Evolutionary conservation across 306 rosid genomes (phyloP).

Genomic region (Psophocarpus tetragonolobus): DNA sequence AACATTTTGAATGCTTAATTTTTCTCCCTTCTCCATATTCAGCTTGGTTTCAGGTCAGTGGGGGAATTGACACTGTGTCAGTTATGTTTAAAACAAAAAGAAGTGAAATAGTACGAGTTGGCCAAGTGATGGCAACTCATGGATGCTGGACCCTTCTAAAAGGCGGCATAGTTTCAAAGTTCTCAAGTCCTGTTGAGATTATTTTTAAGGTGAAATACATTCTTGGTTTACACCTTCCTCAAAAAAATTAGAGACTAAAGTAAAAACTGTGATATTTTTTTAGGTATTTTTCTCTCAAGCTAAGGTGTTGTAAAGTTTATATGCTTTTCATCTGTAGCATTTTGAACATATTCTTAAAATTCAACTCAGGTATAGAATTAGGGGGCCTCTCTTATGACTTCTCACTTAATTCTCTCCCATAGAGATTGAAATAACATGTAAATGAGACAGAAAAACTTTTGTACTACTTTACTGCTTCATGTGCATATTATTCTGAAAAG

Average conservation of each 20-base stretch:
- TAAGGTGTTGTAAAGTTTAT: not conserved
- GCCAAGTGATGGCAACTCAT: slow-evolving; percentile 49
- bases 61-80: slow-evolving; percentile 59
- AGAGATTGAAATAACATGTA: not conserved
- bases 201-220: slow-evolving; percentile 57
- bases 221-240: not conserved
- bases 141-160: slow-evolving; percentile 77
- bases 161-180: slow-evolving; percentile 71
- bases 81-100: slow-evolving; percentile 47
- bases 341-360: not conserved
- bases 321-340: not conserved
- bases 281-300: not conserved
- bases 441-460: not conserved
- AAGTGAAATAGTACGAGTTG: slow-evolving; percentile 43
- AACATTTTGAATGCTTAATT: not conserved
- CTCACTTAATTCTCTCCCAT: not conserved
- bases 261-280: not conserved
- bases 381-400: not conserved
- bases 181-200: slow-evolving; percentile 52
- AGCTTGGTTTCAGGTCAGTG: slow-evolving; percentile 76
- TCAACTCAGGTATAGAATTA: not conserved
- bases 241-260: not conserved
- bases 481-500: not conserved
- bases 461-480: not conserved
- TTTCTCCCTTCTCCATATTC: not conserved